phyloP scores from a whole-genome alignment of 371 early-diverging fungal genomes.

The Choanephora cucurbitarum region DNA sequence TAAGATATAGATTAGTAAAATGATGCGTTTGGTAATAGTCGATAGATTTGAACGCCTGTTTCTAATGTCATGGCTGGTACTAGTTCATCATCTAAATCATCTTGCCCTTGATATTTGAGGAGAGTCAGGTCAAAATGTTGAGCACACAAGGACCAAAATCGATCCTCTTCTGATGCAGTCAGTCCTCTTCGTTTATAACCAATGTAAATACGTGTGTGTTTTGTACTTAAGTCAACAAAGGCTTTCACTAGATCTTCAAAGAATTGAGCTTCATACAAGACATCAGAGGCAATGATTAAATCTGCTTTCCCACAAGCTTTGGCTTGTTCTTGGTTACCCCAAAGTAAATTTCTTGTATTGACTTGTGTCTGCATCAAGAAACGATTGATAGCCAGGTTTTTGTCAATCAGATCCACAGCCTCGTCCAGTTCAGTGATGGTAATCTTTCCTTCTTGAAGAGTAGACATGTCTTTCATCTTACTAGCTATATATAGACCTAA shows the following conservation, averaged over 20 bases:
- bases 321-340: constrained; percentile 33
- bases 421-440: constrained; percentile 60
- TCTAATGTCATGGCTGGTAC: constrained; percentile 29
- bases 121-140: constrained; percentile 26
- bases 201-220: constrained; percentile 51
- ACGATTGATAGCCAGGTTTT: constrained; percentile 42
- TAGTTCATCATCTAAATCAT: constrained; percentile 24
- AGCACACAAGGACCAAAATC: constrained; percentile 48
- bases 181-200: constrained; percentile 62
- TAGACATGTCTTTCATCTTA: constrained; percentile 22
- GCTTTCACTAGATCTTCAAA: constrained; percentile 53
- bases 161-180: constrained; percentile 33
- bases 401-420: constrained; percentile 47
- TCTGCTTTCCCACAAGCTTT: constrained; percentile 40
- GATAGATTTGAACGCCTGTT: constrained; percentile 41
- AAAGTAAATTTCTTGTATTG: constrained; percentile 28
- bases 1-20: background rate
- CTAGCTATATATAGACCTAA: constrained; percentile 54
- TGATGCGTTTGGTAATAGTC: constrained; percentile 16
- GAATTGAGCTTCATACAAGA: constrained; percentile 56
- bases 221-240: constrained; percentile 43
- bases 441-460: constrained; percentile 18
- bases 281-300: constrained; percentile 63
- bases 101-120: constrained; percentile 11
- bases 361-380: constrained; percentile 14